Conservation (phyloP, 352 stramenopile genomes). For the Albugo candida region DNA sequence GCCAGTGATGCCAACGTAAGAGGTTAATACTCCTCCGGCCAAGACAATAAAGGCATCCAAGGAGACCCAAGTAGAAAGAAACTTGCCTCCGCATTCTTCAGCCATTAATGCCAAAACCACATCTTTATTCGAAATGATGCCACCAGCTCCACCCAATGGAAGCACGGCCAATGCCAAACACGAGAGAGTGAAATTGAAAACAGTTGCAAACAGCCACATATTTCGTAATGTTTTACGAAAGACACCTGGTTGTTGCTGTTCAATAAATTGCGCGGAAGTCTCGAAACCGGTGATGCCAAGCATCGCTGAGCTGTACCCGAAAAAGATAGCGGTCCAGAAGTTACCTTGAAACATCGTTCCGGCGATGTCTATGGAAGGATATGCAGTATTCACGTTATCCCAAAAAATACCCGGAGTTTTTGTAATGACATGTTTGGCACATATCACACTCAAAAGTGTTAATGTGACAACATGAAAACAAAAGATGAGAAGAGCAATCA, state of each 20-base stretch:
- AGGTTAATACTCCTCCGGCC: conserved; percentile 68
- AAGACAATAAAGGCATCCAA: conserved; percentile 82
- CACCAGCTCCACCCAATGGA: conserved; percentile 23
- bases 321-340: conserved; percentile 44
- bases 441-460: conserved; percentile 44
- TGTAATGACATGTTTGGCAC: conserved; percentile 13
- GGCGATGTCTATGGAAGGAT: conserved; percentile 31
- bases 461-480: conserved; percentile 61
- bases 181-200: conserved; percentile 79
- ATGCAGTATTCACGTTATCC: conserved; percentile 46
- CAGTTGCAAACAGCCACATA: conserved; percentile 71
- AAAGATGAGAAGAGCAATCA: conserved; percentile 74
- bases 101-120: conserved; percentile 68
- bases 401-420: conserved; percentile 31
- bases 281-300: conserved; percentile 84
- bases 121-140: conserved; percentile 47
- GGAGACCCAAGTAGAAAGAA: conserved; percentile 49
- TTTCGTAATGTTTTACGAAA: conserved; percentile 63
- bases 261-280: conserved; percentile 80
- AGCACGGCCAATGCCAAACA: conserved; percentile 68
- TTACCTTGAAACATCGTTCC: conserved; percentile 20
- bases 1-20: conserved; percentile 79
- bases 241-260: conserved; percentile 71
- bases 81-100: conserved; percentile 20
- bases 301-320: conserved; percentile 69